A percentile compares a stretch with the other conserved stretches of the same genome.
Conservation (phyloP, 768 basidiomycete species). For the Lentinula raphanica region DNA sequence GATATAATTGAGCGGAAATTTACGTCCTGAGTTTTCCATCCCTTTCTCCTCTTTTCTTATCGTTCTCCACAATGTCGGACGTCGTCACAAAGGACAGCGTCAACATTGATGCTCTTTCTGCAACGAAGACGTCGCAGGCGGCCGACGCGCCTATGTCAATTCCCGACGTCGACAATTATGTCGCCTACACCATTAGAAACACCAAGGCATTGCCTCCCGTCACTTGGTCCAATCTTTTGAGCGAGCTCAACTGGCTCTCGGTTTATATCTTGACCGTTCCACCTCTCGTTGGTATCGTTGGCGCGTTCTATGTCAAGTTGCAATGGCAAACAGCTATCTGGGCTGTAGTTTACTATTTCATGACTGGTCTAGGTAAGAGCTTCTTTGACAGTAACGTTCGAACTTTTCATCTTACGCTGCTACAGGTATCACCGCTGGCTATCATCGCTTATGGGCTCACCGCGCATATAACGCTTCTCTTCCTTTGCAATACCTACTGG, state of each 20-base stretch:
- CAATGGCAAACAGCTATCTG: slow-evolving; percentile 70
- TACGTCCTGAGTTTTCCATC: background rate
- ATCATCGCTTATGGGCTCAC: slow-evolving; percentile 97
- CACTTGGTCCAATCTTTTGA: slow-evolving; percentile 35
- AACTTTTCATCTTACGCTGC: slow-evolving; percentile 21
- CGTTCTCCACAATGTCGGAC: slow-evolving; percentile 2
- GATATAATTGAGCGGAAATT: background rate
- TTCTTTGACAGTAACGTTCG: slow-evolving; percentile 18
- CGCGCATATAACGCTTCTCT: slow-evolving; percentile 88
- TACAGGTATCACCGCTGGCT: slow-evolving; percentile 84
- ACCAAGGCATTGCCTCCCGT: slow-evolving; percentile 48
- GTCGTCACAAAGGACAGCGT: slow-evolving; percentile 4
- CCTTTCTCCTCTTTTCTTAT: background rate
- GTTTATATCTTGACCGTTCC: slow-evolving; percentile 53
- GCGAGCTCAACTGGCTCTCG: slow-evolving; percentile 55
- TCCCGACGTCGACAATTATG: slow-evolving; percentile 47
- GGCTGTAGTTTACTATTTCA: slow-evolving; percentile 63
- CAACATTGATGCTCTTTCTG: background rate
- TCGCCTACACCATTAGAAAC: slow-evolving; percentile 44
- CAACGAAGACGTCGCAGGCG: background rate
- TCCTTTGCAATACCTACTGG: slow-evolving; percentile 81
- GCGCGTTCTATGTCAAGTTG: slow-evolving; percentile 45
- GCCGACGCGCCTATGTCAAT: slow-evolving; percentile 26
- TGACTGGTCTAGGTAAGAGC: slow-evolving; percentile 73
- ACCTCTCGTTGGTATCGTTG: slow-evolving; percentile 56